These are phyloP conservation scores for Suillus cothurnatus DNA, from an alignment of 768 basidiomycete genomes.

Conservation along the genomic window DNA sequence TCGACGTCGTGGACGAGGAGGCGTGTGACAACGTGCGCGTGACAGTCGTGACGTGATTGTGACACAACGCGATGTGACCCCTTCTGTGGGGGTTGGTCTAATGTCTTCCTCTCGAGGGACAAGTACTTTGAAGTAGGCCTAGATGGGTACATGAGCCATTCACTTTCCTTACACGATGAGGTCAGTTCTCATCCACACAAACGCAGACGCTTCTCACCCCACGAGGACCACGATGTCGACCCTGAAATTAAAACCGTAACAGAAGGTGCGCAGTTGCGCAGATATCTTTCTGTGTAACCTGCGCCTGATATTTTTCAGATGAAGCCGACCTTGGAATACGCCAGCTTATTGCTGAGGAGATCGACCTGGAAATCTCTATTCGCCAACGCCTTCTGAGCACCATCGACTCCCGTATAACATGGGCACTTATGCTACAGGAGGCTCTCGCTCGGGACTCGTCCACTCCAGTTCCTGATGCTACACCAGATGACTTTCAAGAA, in stretches of 20 bases:
- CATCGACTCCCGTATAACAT: conserved; percentile 46
- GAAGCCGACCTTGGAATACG: conserved; percentile 19
- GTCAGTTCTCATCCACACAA: conserved; percentile 15
- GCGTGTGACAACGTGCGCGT: conserved; percentile 9
- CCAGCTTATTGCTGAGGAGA: conserved; percentile 36
- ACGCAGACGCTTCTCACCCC: conserved; percentile 15
- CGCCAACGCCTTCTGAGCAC: conserved; percentile 44
- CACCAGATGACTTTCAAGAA: conserved; percentile 36
- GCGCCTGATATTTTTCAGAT: conserved; percentile 6
- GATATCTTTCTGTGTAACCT: not conserved
- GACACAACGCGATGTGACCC: conserved; percentile 8
- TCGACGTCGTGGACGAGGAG: conserved; percentile 7
- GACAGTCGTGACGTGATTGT: conserved; percentile 10
- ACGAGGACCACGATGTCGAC: conserved; percentile 16
- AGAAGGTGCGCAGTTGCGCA: conserved; percentile 21
- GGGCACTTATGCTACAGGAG: conserved; percentile 45
- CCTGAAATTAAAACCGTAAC: conserved; percentile 11
- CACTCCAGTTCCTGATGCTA: conserved; percentile 15
- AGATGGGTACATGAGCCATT: conserved; percentile 30
- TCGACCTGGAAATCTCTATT: conserved; percentile 46
- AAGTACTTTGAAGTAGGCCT: not conserved
- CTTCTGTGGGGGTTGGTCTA: not conserved
- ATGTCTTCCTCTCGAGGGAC: not conserved
- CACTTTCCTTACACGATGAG: conserved; percentile 17
- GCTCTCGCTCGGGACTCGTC: conserved; percentile 27